Evolutionary conservation across 164 flowering plant species (phyloP).

Genomic region (Liquidambar formosana): DNA sequence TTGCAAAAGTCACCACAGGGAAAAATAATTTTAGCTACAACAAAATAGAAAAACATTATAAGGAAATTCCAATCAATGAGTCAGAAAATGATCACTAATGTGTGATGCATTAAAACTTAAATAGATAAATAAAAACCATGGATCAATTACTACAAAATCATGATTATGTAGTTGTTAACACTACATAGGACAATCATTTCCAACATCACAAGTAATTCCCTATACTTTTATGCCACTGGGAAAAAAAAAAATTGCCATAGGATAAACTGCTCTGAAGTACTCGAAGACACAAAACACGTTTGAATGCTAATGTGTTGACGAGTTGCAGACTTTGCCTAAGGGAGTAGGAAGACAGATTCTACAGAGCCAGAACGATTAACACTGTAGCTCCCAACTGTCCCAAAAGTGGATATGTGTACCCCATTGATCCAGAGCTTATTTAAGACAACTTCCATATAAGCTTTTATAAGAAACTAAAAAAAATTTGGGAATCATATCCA

Average conservation of each 20-base stretch:
- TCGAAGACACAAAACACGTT: not conserved
- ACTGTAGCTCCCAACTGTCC: not conserved
- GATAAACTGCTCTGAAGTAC: not conserved
- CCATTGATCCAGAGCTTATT: not conserved
- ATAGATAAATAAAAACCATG: not conserved
- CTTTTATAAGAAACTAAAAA: not conserved
- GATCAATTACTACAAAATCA: not conserved
- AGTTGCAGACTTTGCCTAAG: not conserved
- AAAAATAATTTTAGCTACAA: conserved; percentile 94
- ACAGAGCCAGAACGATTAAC: no score
- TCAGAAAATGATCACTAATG: not conserved
- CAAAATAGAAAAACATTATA: conserved; percentile 7
- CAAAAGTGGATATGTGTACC: not conserved
- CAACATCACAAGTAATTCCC: not conserved
- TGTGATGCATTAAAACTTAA: not conserved
- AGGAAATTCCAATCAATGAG: not conserved
- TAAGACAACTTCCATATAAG: not conserved
- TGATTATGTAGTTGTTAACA: not conserved
- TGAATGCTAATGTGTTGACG: no score
- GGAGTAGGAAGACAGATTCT: not conserved
- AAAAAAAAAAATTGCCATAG: not conserved
- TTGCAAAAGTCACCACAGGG: conserved; percentile 90
- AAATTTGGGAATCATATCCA: not conserved
- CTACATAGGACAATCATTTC: not conserved
- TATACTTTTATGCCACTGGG: not conserved